Evolutionary conservation across 306 rosid species (phyloP), one percentile per base, ranked within the genome.

Genomic region (Cucurbita moschata): DNA sequence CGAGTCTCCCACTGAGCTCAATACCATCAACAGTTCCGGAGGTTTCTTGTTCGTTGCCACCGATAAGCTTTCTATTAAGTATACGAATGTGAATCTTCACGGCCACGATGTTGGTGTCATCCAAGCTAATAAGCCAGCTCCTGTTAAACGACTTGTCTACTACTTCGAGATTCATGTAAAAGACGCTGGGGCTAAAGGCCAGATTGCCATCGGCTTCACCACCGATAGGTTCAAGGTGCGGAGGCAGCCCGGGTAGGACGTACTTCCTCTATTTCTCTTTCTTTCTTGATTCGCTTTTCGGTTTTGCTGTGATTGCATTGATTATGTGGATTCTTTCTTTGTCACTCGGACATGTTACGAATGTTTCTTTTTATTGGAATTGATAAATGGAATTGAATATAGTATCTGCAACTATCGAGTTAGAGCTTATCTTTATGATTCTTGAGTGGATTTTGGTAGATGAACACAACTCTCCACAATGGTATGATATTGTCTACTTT

Each of bases 81-180:
- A 95, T 82, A 82, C 92, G 3, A 73, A 38, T 77, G 88, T 87
- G 47, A 83, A 83, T 77, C 96, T 89, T 51, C 99, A 89, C 61
- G 99, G 96, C 26, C 96, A 95, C 75, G 99, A 95, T 60, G 99
- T 95, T 73, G 99, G 99, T 5, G 97, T 91, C 8, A 85, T 89
- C 75, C 97, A 95, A 79, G 96, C 90, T 37, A 91, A 87, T 70
- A 87, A 82, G 63, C 85, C 92, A 6, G 97, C 96, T 57, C 99
- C 96, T 4, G 84, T 78, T 16, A 95, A 91, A 73, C 86, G 92
- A 5, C 83, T 91, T 14, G 88, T 95, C 4, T 95, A 88, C 83
- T 95, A 91, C 79, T 95, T 91, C 75, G 99, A 95, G 85, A 88
- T 95, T 76, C 83, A 72, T 42, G 97, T 95, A 7, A 89, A 91